Conservation (phyloP, 306 rosid genomes). For the Dalbergia oliveri region DNA sequence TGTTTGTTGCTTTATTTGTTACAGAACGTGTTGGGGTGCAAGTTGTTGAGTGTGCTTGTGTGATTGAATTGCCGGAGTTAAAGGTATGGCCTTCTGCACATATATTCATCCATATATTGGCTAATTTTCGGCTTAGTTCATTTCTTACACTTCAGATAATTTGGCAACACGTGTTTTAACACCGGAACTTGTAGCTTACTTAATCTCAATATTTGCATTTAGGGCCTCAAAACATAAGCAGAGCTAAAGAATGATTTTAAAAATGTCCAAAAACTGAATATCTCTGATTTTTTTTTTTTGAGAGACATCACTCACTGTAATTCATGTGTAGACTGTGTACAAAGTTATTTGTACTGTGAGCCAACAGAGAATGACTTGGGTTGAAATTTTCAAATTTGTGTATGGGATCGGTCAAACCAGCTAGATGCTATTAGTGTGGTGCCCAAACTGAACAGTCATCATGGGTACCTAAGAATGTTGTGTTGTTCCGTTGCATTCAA, state of each 20-base stretch:
- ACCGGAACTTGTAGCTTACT: background rate
- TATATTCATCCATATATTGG: slow-evolving; percentile 3
- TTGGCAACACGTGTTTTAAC: slow-evolving; percentile 27
- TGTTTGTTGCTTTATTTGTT: slow-evolving; percentile 41
- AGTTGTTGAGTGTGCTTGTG: slow-evolving; percentile 95
- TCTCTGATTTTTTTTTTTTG: slow-evolving; percentile 3
- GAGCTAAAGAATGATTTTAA: slow-evolving; percentile 11
- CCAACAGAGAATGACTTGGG: background rate
- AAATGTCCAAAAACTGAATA: slow-evolving; percentile 1
- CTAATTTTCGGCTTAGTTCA: slow-evolving; percentile 35
- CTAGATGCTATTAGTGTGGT: background rate
- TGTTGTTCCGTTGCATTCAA: slow-evolving; percentile 20
- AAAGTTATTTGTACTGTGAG: background rate
- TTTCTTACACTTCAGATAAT: slow-evolving; percentile 20
- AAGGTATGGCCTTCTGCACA: slow-evolving; percentile 63
- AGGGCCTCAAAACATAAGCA: slow-evolving; percentile 22
- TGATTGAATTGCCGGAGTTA: slow-evolving; percentile 85
- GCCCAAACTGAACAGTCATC: background rate
- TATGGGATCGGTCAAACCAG: slow-evolving; percentile 4
- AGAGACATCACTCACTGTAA: background rate
- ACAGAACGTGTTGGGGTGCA: slow-evolving; percentile 88
- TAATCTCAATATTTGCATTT: slow-evolving; percentile 19
- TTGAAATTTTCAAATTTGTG: slow-evolving; percentile 33
- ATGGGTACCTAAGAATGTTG: background rate
- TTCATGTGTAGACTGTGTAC: background rate